A percentile compares a stretch with the other conserved stretches of the same genome.
Conservation (phyloP, 495 filamentous ascomycete genomes). For the Schizothecium vesticola region DNA sequence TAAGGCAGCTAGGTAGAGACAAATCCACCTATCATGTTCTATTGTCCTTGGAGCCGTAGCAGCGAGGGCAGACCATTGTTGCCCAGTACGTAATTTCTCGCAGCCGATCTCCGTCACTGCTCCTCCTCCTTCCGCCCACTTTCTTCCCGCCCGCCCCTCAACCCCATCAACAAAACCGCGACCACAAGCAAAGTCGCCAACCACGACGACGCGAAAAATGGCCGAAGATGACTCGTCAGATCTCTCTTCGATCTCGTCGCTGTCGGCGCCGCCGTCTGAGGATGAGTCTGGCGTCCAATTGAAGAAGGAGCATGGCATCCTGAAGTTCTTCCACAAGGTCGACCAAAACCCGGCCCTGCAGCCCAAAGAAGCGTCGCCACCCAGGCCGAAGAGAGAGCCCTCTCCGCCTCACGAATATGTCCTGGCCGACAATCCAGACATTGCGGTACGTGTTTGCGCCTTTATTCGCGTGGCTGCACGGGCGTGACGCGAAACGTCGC, state of each 20-base stretch:
- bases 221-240: conserved; percentile 52
- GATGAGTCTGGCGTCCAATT: conserved; percentile 47
- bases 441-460: conserved; percentile 63
- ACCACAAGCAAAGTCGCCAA: conserved; percentile 7
- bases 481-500: conserved; percentile 37
- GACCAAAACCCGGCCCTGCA: conserved; percentile 34
- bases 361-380: conserved; percentile 51
- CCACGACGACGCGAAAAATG: conserved; percentile 30
- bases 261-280: conserved; percentile 50
- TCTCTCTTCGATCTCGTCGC: conserved; percentile 49
- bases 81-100: conserved; percentile 34
- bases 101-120: conserved; percentile 26
- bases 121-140: conserved; percentile 19
- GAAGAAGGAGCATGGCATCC: conserved; percentile 45
- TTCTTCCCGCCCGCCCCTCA: conserved; percentile 7
- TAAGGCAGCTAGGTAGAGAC: conserved; percentile 13
- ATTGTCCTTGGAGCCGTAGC: conserved; percentile 13
- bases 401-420: conserved; percentile 88
- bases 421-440: conserved; percentile 78
- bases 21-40: conserved; percentile 30
- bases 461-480: conserved; percentile 25
- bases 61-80: conserved; percentile 22
- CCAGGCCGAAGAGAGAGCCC: conserved; percentile 66
- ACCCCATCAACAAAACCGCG: conserved; percentile 14
- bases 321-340: conserved; percentile 54